Conservation (phyloP, 257 asterid genomes). For the Ehretia macrophylla region DNA sequence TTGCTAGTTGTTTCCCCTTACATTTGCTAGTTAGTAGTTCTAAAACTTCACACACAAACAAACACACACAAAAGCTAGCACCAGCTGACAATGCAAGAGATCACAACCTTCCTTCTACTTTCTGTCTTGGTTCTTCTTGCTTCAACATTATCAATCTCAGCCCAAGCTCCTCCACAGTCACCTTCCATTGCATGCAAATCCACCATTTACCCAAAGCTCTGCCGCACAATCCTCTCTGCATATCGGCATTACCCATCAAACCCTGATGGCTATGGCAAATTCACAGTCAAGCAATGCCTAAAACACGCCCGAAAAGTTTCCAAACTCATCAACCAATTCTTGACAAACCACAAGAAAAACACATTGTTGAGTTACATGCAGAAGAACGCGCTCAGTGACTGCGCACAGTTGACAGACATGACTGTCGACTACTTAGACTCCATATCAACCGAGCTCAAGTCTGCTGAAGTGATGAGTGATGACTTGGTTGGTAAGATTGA, state of each 20-base stretch:
- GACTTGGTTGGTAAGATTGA: slow-evolving; percentile 26
- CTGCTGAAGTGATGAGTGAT: slow-evolving; percentile 7
- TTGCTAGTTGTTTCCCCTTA: too few relatives aligned
- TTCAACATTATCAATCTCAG: slow-evolving; percentile 11
- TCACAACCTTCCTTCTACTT: neutral
- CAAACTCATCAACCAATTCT: slow-evolving; percentile 17
- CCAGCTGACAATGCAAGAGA: neutral
- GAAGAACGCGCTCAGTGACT: slow-evolving; percentile 31
- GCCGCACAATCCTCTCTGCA: slow-evolving; percentile 31
- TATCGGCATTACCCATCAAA: slow-evolving; percentile 20
- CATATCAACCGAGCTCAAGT: slow-evolving; percentile 12
- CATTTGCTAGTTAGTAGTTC: too few relatives aligned
- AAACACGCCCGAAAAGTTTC: slow-evolving; percentile 22
- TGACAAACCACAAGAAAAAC: slow-evolving; percentile 5
- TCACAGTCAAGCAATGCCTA: slow-evolving; percentile 30
- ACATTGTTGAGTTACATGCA: slow-evolving; percentile 8
- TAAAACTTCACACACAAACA: too few relatives aligned
- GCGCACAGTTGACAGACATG: slow-evolving; percentile 25
- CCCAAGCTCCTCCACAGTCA: slow-evolving; percentile 30
- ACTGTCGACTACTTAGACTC: slow-evolving; percentile 22
- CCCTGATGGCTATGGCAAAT: slow-evolving; percentile 18
- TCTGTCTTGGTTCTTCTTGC: neutral
- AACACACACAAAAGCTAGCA: too few relatives aligned
- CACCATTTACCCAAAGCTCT: slow-evolving; percentile 32
- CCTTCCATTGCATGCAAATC: slow-evolving; percentile 25